Evolutionary conservation across 495 filamentous ascomycete species (phyloP), one percentile per base, ranked within the genome.

Genomic region (Aspergillus cristatus): DNA sequence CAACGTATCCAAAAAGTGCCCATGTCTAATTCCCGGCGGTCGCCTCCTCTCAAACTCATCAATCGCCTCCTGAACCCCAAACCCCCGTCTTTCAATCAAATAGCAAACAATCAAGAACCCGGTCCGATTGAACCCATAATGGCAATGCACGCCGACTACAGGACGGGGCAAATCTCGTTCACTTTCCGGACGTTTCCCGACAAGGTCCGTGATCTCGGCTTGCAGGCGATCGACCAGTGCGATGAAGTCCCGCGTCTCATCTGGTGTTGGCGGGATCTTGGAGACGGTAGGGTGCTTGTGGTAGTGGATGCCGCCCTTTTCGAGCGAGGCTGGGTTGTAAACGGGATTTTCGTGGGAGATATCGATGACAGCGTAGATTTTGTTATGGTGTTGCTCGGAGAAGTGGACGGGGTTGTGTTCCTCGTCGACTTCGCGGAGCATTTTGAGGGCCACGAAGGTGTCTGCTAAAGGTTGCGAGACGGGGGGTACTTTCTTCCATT

Each of bases 31-130:
- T 7, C 90, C 90, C 13, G 86, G 82, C 13, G 86, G 78, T 30
- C 90, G 63, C 42, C 73, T 69, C 41, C 57, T 57, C 33, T 79
- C 78, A 58, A 97, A 97, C 43, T 80, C 77, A 31, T 85, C 76
- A 38, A 96, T 81, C 3, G 89, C 90, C 40, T 81, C 76, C 48
- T 84, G 74, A 11, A 94, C 73, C 34, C 61, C 65, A 53, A 72
- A 94, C 1, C 75, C 76, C 47, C 80, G 70, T 38, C 77, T 70
- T 62, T 97, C 90, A 35, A 97, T 83, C 5, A 96, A 62, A 47
- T 97, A 97, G 49, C 79, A 86, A n/a, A 82, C 80, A 24, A 97
- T 78, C 51, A 95, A 80, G 53, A 89, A 94, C 1, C 90, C 88
- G 0, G 87, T 94, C 24, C 87, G 75, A 51, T 94, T 94, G 63